Evolutionary conservation across 1,284 basidiomycete species (phyloP).

Genomic region (Boletellus deceptivus): DNA sequence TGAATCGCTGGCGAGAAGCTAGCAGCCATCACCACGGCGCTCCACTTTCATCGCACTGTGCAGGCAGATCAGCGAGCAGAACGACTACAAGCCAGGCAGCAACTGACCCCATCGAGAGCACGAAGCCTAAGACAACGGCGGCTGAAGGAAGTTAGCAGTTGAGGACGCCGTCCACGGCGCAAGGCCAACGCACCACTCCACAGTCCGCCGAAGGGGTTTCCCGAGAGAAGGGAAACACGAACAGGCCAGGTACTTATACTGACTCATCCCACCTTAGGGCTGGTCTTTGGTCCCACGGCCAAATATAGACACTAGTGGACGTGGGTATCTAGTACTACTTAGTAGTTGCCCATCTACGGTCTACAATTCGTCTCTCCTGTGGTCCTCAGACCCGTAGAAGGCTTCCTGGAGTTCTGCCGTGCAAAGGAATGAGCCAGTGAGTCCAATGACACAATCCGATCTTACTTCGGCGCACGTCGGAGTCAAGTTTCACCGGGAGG

Average conservation of each 20-base stretch:
- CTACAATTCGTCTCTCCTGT: constrained; percentile 30
- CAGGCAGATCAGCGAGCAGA: neutral
- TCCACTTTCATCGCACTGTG: constrained; percentile 16
- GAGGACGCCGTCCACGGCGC: neutral
- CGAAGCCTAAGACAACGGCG: constrained; percentile 23
- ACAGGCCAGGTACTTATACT: constrained; percentile 17
- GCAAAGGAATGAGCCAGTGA: constrained; percentile 5
- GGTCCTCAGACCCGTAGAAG: constrained; percentile 23
- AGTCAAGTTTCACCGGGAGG: constrained; percentile 68
- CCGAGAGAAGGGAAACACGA: constrained; percentile 6
- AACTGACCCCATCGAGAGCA: constrained; percentile 11
- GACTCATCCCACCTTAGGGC: constrained; percentile 25
- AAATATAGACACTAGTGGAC: constrained; percentile 6
- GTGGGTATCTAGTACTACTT: constrained; percentile 4
- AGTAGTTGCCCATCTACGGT: neutral
- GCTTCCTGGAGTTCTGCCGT: constrained; percentile 26
- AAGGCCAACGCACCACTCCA: constrained; percentile 10
- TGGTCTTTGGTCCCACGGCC: constrained; percentile 26
- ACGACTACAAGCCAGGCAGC: neutral
- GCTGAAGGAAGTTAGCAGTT: constrained; percentile 12
- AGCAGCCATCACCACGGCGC: constrained; percentile 16
- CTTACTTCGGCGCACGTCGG: constrained; percentile 69
- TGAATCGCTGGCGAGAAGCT: constrained; percentile 12
- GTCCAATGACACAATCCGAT: neutral
- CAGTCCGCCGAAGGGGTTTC: constrained; percentile 36